Evolutionary conservation across 176 grass and related monocot genomes (phyloP).

Genomic region (Triticum monococcum): DNA sequence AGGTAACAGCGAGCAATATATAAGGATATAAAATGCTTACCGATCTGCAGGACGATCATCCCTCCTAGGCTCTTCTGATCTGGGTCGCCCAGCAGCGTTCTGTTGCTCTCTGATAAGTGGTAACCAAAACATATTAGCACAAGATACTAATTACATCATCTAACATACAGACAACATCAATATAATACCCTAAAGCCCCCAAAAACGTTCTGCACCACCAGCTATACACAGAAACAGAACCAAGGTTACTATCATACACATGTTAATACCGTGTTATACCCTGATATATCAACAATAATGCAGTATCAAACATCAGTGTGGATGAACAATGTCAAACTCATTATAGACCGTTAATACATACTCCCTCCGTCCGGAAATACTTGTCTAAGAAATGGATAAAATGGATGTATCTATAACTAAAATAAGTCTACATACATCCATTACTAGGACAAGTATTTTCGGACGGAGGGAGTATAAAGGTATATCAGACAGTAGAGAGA

Average conservation of each 20-base stretch:
- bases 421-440: no score
- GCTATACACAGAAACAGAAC: neutral
- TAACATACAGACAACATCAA: neutral
- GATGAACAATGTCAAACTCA: neutral
- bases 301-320: neutral
- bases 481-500: neutral
- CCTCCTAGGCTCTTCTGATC: conserved; percentile 66
- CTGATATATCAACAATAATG: neutral
- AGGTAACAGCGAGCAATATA: neutral
- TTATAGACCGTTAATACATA: neutral
- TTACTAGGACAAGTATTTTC: no score
- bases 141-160: neutral
- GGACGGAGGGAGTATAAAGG: neutral
- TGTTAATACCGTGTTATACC: neutral
- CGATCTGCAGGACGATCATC: conserved; percentile 50
- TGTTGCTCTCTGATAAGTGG: conserved; percentile 62
- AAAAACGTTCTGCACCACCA: neutral
- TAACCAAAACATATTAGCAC: neutral
- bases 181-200: neutral
- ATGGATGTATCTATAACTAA: no score
- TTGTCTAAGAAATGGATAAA: no score
- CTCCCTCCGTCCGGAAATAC: no score
- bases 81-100: conserved; percentile 28
- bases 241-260: neutral
- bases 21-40: conserved; percentile 32